These are phyloP conservation scores for Hypoxylon crocopeplum DNA, from an alignment of 495 filamentous ascomycete species.

Conservation along the genomic window DNA sequence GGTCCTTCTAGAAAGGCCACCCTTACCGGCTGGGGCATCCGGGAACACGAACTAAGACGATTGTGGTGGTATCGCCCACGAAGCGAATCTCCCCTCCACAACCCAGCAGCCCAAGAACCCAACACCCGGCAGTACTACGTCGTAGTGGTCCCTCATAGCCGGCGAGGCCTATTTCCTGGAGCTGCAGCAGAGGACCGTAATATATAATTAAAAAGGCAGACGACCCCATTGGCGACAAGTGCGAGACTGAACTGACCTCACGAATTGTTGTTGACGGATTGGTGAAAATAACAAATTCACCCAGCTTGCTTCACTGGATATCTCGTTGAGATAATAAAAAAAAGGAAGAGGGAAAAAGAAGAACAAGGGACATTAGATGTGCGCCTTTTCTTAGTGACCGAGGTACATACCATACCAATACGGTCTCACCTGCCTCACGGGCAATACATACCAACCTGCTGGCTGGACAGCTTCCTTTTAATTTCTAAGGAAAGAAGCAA, in stretches of 20 bases:
- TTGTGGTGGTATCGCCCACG: constrained; percentile 26
- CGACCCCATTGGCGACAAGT: constrained; percentile 32
- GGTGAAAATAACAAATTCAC: no score
- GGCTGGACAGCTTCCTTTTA: no score
- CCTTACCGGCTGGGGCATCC: constrained; percentile 35
- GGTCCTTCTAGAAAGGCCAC: constrained; percentile 36
- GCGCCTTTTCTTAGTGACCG: no score
- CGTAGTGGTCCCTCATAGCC: constrained; percentile 24
- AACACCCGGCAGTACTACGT: constrained; percentile 34
- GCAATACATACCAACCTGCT: no score
- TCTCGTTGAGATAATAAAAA: no score
- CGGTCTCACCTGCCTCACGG: no score
- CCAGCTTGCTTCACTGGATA: no score
- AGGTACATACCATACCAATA: no score
- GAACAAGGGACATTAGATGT: no score
- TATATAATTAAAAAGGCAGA: constrained; percentile 37
- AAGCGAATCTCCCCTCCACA: constrained; percentile 33
- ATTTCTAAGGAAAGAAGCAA: no score
- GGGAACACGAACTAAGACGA: constrained; percentile 30
- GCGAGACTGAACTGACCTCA: constrained; percentile 20
- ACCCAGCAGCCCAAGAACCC: constrained; percentile 15
- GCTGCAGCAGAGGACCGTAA: constrained; percentile 16
- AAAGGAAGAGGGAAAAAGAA: no score
- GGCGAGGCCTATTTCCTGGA: constrained; percentile 16
- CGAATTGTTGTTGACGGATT: constrained; percentile 1